phyloP scores from a whole-genome alignment of 768 basidiomycete species.

The Mycena amicta region DNA sequence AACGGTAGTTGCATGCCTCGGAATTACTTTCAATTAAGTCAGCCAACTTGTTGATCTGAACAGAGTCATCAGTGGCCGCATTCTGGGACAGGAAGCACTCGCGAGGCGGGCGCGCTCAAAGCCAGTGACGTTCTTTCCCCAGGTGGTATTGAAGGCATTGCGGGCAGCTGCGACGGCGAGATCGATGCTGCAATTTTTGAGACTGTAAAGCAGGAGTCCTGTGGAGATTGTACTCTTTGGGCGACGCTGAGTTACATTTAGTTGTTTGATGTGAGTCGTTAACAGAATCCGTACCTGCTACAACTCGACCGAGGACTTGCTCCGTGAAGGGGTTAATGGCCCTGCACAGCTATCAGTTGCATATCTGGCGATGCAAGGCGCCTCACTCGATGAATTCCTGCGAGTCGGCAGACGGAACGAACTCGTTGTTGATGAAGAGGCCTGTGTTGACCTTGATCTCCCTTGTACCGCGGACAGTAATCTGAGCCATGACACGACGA shows the following conservation, averaged over 20 bases:
- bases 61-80: too few species aligned
- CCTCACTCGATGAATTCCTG: conserved; percentile 65
- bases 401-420: conserved; percentile 75
- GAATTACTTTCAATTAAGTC: conserved; percentile 88
- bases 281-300: conserved; percentile 48
- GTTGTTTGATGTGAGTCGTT: neutral
- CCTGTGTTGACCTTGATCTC: conserved; percentile 74
- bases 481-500: conserved; percentile 47
- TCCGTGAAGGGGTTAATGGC: conserved; percentile 85
- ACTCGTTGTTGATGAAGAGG: conserved; percentile 91
- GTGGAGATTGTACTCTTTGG: conserved; percentile 12
- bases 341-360: conserved; percentile 39
- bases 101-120: conserved; percentile 77
- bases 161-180: conserved; percentile 82
- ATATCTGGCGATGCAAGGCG: conserved; percentile 22
- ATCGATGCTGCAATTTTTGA: conserved; percentile 72
- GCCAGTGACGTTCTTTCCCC: conserved; percentile 89
- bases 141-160: conserved; percentile 79
- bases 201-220: neutral
- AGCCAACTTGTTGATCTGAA: conserved; percentile 85
- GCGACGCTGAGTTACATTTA: neutral
- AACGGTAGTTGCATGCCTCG: conserved; percentile 23
- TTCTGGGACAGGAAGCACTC: too few species aligned
- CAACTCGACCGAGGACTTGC: conserved; percentile 67
- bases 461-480: conserved; percentile 42